Percentiles rank a stretch among this genome's conserved stretches.
Evolutionary conservation across 2,329 filamentous ascomycete species (phyloP).

Genomic region (Phyllosticta capitalensis): DNA sequence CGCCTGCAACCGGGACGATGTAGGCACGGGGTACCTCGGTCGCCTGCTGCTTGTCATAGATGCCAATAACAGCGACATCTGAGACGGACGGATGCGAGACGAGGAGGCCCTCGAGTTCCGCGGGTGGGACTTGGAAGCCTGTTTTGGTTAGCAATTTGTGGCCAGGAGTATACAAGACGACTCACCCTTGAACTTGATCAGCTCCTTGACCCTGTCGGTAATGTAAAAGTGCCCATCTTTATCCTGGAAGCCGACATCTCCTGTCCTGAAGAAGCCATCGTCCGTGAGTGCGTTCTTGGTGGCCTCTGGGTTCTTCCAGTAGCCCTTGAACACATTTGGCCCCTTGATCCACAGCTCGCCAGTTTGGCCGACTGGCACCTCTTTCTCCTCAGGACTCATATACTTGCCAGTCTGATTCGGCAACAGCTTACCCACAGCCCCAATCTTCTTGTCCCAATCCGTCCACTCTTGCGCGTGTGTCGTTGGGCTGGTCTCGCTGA

Average conservation of each 20-base stretch:
- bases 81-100: conserved; percentile 32
- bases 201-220: conserved; percentile 57
- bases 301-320: conserved; percentile 62
- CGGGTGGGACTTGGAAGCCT: conserved; percentile 39
- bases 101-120: conserved; percentile 38
- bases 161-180: not conserved
- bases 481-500: conserved; percentile 77
- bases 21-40: conserved; percentile 35
- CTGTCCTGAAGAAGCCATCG: conserved; percentile 85
- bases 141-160: not conserved
- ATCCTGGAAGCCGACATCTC: conserved; percentile 75
- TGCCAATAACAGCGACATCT: conserved; percentile 37
- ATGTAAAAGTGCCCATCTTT: conserved; percentile 75
- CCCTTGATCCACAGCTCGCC: conserved; percentile 61
- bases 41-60: conserved; percentile 36
- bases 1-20: conserved; percentile 23
- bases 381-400: conserved; percentile 51
- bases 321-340: conserved; percentile 72
- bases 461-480: conserved; percentile 65
- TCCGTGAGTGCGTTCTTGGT: conserved; percentile 61
- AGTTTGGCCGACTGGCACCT: conserved; percentile 52
- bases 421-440: conserved; percentile 66
- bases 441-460: conserved; percentile 67
- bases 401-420: conserved; percentile 76
- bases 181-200: conserved; percentile 32